Evolutionary conservation across 2,329 filamentous ascomycete genomes (phyloP).

Genomic region (Nigrograna mackinnonii): DNA sequence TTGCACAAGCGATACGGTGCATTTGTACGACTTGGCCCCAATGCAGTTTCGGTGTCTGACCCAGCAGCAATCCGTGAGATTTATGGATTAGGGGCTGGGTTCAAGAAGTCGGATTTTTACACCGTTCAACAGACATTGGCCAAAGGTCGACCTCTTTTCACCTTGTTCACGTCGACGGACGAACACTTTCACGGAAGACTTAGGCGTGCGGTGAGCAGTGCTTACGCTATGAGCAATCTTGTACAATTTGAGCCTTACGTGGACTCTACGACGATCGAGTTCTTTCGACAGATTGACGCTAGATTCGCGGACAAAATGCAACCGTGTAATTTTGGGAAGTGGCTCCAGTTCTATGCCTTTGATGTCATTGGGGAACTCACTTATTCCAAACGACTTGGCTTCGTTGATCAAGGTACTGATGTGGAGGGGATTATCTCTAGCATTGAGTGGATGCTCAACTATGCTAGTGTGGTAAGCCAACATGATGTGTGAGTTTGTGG

Average conservation of each 20-base stretch:
- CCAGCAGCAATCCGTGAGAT: slow-evolving; percentile 54
- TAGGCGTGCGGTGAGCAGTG: slow-evolving; percentile 40
- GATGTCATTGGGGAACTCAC: slow-evolving; percentile 37
- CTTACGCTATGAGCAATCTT: slow-evolving; percentile 47
- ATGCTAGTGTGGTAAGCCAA: neutral
- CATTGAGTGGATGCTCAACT: neutral
- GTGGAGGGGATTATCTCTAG: neutral
- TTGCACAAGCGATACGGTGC: slow-evolving; percentile 73
- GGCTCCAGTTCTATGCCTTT: slow-evolving; percentile 43
- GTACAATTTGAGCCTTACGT: slow-evolving; percentile 22
- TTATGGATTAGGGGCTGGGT: neutral
- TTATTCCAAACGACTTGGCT: neutral
- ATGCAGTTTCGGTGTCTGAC: slow-evolving; percentile 75
- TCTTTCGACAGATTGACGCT: neutral
- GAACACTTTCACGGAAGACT: slow-evolving; percentile 41
- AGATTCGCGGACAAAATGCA: slow-evolving; percentile 1
- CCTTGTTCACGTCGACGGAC: slow-evolving; percentile 43
- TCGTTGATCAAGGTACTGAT: neutral
- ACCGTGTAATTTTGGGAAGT: slow-evolving; percentile 24
- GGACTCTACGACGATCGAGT: slow-evolving; percentile 12
- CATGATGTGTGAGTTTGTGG: no score
- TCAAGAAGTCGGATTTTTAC: slow-evolving; percentile 35
- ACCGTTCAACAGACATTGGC: slow-evolving; percentile 25
- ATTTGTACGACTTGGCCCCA: slow-evolving; percentile 77
- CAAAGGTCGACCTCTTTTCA: slow-evolving; percentile 18